Evolutionary conservation across 202 grass and related monocot genomes (phyloP).

Genomic region (Digitaria exilis): DNA sequence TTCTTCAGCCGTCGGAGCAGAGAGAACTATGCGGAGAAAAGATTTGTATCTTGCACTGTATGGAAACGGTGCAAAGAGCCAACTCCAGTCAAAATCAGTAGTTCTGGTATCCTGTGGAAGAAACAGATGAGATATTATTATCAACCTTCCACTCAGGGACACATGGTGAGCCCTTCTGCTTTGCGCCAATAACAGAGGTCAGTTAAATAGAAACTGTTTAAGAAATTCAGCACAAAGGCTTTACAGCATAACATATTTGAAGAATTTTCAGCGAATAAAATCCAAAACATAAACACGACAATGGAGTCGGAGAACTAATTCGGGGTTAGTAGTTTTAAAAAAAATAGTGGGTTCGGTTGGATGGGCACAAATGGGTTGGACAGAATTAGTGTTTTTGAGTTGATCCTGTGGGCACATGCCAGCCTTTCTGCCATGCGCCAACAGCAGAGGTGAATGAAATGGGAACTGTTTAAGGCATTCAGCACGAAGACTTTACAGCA

Average conservation of each 20-base stretch:
- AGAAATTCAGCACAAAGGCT: conserved; percentile 9
- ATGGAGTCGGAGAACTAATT: not conserved
- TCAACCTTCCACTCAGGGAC: conserved; percentile 28
- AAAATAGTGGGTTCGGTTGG: too few species aligned
- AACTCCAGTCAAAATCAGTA: conserved; percentile 56
- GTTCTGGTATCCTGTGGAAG: conserved; percentile 55
- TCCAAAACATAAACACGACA: not conserved
- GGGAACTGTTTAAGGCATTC: too few species aligned
- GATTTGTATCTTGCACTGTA: conserved; percentile 48
- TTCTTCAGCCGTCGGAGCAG: conserved; percentile 54
- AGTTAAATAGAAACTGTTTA: not conserved
- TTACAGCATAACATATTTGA: conserved; percentile 4
- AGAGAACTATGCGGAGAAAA: conserved; percentile 67
- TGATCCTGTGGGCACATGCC: too few species aligned
- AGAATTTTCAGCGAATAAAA: not conserved
- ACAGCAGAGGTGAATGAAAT: too few species aligned
- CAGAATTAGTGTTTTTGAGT: not conserved
- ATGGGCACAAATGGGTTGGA: not conserved
- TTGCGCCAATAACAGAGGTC: not conserved
- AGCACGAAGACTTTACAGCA: too few species aligned
- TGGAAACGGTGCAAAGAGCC: conserved; percentile 67
- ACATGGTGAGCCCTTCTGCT: conserved; percentile 6
- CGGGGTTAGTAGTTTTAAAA: too few species aligned
- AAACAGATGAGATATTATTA: conserved; percentile 41
- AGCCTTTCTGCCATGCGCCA: too few species aligned